Conservation (phyloP, 148 eudicot species). For the Diospyros lotus region DNA sequence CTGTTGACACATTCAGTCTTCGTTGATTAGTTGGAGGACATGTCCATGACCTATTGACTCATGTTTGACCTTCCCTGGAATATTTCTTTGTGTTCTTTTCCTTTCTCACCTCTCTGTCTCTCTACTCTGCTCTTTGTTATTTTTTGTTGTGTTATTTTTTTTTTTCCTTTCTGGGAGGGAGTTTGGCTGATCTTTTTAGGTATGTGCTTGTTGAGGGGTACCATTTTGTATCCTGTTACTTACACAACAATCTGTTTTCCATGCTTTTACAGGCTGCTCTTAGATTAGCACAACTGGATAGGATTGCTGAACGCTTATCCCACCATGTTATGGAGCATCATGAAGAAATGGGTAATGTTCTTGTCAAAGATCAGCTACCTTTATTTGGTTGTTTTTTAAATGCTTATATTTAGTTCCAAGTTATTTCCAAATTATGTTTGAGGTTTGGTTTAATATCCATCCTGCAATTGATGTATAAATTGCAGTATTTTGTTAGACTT, state of each 20-base stretch:
- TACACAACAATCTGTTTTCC: slow-evolving; percentile 22
- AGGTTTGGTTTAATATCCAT: not conserved
- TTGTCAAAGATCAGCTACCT: slow-evolving; percentile 5
- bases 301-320: slow-evolving; percentile 64
- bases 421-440: not conserved
- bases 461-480: not conserved
- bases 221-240: slow-evolving; percentile 8
- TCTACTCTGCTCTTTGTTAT: not conserved
- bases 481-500: not conserved
- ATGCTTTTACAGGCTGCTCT: slow-evolving; percentile 65
- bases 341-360: slow-evolving; percentile 85
- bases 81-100: no score
- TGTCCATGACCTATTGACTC: not conserved
- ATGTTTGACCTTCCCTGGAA: no score
- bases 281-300: slow-evolving; percentile 85
- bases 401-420: not conserved
- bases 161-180: not conserved
- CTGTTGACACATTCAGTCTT: not conserved
- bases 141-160: not conserved
- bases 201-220: not conserved
- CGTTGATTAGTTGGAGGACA: not conserved
- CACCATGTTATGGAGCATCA: slow-evolving; percentile 93
- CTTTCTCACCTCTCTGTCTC: not conserved
- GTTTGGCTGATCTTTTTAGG: not conserved
- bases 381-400: not conserved